Evolutionary conservation across 1,284 basidiomycete genomes (phyloP).

Genomic region (Rhizoctonia solani): DNA sequence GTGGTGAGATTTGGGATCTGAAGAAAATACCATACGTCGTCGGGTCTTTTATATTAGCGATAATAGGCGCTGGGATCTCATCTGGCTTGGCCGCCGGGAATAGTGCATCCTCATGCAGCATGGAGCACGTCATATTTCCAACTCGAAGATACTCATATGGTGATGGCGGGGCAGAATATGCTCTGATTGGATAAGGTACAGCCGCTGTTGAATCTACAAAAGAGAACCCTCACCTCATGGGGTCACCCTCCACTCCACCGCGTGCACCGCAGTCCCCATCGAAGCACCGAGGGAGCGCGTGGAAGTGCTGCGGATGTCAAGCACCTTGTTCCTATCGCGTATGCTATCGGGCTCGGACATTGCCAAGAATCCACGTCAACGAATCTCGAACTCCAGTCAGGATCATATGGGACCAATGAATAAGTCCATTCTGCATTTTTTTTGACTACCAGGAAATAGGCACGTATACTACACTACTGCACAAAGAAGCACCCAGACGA

Average conservation of each 20-base stretch:
- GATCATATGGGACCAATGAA: not conserved
- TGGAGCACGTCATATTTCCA: slow-evolving; percentile 15
- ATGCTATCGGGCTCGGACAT: too few relatives aligned
- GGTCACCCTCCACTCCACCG: slow-evolving; percentile 5
- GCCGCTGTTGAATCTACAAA: not conserved
- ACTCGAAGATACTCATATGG: not conserved
- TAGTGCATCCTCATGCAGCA: not conserved
- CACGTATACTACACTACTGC: too few relatives aligned
- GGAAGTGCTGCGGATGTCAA: slow-evolving; percentile 25
- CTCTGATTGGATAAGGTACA: not conserved
- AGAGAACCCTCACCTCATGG: not conserved
- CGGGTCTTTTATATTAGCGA: too few relatives aligned
- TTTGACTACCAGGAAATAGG: too few relatives aligned
- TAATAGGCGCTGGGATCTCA: too few relatives aligned
- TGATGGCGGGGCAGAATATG: not conserved
- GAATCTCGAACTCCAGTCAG: too few relatives aligned
- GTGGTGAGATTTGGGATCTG: not conserved
- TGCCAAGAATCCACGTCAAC: too few relatives aligned
- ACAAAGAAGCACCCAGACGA: not conserved
- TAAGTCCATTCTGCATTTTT: not conserved
- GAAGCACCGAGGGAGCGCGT: not conserved
- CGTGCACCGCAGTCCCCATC: slow-evolving; percentile 25
- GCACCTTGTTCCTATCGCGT: not conserved
- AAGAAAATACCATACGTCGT: too few relatives aligned
- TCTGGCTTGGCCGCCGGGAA: not conserved